Conservation (phyloP, 176 grass and related monocot species). For the Pontederia paniculata region DNA sequence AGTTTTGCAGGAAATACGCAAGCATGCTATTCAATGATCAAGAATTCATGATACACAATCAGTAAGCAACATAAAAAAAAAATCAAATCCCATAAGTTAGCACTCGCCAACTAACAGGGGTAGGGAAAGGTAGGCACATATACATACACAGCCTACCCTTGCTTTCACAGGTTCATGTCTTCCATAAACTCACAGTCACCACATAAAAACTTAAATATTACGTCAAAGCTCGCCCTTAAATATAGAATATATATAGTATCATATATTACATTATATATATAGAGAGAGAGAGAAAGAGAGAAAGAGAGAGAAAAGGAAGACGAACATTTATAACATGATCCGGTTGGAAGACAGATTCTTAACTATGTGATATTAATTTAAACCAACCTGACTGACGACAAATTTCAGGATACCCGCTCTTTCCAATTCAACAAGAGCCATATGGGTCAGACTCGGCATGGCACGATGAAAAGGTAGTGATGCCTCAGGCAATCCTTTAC, state of each 20-base stretch:
- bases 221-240: not conserved
- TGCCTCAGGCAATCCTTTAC: constrained; percentile 72
- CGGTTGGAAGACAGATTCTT: not conserved
- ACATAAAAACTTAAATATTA: no score
- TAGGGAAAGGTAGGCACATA: no score
- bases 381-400: constrained; percentile 81
- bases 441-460: constrained; percentile 83
- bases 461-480: constrained; percentile 84
- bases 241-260: not conserved
- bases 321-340: not conserved
- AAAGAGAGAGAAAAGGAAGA: no score
- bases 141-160: no score
- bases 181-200: no score
- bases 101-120: no score
- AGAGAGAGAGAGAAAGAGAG: no score
- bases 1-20: not conserved
- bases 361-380: constrained; percentile 7
- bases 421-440: constrained; percentile 87
- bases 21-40: not conserved
- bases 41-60: no score
- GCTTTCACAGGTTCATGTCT: no score
- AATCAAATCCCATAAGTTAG: no score
- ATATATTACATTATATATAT: no score
- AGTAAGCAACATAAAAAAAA: no score
- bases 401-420: constrained; percentile 68